phyloP scores from a whole-genome alignment of 2,329 filamentous ascomycete species.

The Coniochaeta prunicola region DNA sequence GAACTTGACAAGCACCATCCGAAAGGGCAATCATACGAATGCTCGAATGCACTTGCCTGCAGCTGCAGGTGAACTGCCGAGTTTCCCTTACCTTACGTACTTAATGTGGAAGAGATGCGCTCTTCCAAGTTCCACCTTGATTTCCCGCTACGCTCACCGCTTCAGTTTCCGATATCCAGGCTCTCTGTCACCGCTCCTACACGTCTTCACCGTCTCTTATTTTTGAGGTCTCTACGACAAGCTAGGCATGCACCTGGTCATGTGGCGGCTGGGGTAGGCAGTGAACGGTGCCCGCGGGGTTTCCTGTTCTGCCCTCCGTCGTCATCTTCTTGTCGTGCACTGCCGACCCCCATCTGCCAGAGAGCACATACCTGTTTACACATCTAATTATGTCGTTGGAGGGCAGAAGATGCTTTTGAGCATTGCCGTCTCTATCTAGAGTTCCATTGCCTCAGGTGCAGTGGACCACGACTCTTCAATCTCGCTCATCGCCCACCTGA shows the following conservation, averaged over 20 bases:
- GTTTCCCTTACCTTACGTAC: not conserved
- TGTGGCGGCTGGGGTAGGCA: not conserved
- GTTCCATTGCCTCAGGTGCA: too few relatives aligned
- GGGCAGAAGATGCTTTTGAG: too few relatives aligned
- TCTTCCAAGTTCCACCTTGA: too few relatives aligned
- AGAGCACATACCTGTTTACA: not conserved
- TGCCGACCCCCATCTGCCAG: not conserved
- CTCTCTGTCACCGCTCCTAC: not conserved
- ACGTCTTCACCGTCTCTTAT: not conserved
- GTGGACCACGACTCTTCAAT: not conserved
- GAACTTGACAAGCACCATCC: too few relatives aligned
- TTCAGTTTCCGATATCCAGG: not conserved
- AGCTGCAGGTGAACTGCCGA: too few relatives aligned
- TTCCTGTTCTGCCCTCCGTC: not conserved
- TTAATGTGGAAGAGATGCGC: too few relatives aligned
- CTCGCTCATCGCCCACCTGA: not conserved
- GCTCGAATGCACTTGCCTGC: too few relatives aligned
- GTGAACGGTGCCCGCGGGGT: not conserved
- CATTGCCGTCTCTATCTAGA: too few relatives aligned
- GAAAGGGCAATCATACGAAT: too few relatives aligned
- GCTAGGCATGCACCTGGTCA: not conserved
- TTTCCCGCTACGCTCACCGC: not conserved
- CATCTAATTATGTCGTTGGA: not conserved
- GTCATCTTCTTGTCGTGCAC: not conserved
- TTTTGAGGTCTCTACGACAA: not conserved